These are phyloP conservation scores for Metschnikowia bowlesiae DNA, from an alignment of 805 yeast genomes.

Conservation along the genomic window DNA sequence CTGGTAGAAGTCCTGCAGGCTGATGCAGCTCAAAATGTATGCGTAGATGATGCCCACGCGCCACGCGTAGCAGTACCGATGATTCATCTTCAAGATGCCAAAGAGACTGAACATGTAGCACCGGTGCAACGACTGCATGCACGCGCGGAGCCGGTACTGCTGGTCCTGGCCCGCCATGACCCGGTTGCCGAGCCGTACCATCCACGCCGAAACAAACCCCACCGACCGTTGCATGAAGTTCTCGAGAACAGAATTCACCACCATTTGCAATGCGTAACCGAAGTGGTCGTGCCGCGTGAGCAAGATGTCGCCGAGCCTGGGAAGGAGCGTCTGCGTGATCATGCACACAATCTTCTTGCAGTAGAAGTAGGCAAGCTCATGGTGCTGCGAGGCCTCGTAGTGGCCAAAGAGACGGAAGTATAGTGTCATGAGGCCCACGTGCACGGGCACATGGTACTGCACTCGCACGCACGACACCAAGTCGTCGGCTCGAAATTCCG, in stretches of 20 bases:
- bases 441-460: slow-evolving; percentile 8
- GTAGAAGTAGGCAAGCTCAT: slow-evolving; percentile 12
- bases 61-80: slow-evolving; percentile 19
- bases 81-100: slow-evolving; percentile 13
- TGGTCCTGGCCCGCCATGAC: slow-evolving; percentile 1
- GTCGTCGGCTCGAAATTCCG: not conserved
- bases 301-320: slow-evolving; percentile 8
- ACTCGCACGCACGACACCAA: slow-evolving; percentile 2
- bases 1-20: slow-evolving; percentile 11
- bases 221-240: slow-evolving; percentile 13
- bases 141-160: slow-evolving; percentile 3
- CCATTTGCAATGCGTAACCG: slow-evolving; percentile 9
- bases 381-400: slow-evolving; percentile 10
- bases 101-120: slow-evolving; percentile 10
- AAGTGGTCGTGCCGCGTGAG: slow-evolving; percentile 7
- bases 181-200: slow-evolving; percentile 10
- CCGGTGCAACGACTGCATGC: slow-evolving; percentile 7
- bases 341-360: slow-evolving; percentile 12
- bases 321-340: slow-evolving; percentile 12
- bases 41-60: slow-evolving; percentile 15
- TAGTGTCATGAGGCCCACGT: slow-evolving; percentile 9
- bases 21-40: slow-evolving; percentile 10
- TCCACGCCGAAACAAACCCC: slow-evolving; percentile 7
- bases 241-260: slow-evolving; percentile 10
- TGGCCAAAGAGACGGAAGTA: slow-evolving; percentile 14